phyloP scores from a whole-genome alignment of 2,329 filamentous ascomycete genomes.

The Colletotrichum cuscutae region DNA sequence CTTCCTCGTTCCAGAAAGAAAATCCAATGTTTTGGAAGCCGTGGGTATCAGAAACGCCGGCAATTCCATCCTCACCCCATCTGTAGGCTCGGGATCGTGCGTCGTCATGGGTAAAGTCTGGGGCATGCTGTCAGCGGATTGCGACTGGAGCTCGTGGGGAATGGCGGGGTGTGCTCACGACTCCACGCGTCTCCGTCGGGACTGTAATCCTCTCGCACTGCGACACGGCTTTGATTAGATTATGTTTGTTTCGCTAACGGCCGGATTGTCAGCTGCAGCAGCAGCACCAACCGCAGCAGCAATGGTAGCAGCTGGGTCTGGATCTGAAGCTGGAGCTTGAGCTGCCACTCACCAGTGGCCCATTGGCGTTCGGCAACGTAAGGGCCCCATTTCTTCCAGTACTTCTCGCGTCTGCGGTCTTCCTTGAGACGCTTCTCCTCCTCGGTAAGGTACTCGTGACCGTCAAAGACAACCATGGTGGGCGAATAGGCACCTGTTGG shows the following conservation, averaged over 20 bases:
- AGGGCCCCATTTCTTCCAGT: constrained; percentile 99
- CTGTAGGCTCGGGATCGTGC: constrained; percentile 88
- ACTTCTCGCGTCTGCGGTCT: constrained; percentile 83
- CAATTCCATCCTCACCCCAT: constrained; percentile 98
- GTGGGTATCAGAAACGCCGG: constrained; percentile 91
- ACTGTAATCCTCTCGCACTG: constrained; percentile 91
- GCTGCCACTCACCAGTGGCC: constrained; percentile 78
- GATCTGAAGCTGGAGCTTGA: neutral
- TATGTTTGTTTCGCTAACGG: neutral
- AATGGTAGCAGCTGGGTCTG: constrained; percentile 14
- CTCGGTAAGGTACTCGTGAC: constrained; percentile 85
- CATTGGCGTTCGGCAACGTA: constrained; percentile 95
- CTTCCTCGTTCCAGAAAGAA: constrained; percentile 97
- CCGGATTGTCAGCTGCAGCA: neutral
- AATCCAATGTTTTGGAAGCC: constrained; percentile 93
- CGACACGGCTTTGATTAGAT: constrained; percentile 23
- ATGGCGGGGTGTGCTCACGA: constrained; percentile 65
- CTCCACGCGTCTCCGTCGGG: constrained; percentile 95
- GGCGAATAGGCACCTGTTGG: constrained; percentile 11
- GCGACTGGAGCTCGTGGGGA: constrained; percentile 30
- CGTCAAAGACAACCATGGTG: constrained; percentile 88
- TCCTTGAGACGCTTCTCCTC: constrained; percentile 92
- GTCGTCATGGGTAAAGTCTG: constrained; percentile 95
- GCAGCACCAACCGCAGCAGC: constrained; percentile 14
- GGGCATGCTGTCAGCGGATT: constrained; percentile 34